Evolutionary conservation across 345 rosid species (phyloP).

Genomic region (Melaleuca alternifolia): DNA sequence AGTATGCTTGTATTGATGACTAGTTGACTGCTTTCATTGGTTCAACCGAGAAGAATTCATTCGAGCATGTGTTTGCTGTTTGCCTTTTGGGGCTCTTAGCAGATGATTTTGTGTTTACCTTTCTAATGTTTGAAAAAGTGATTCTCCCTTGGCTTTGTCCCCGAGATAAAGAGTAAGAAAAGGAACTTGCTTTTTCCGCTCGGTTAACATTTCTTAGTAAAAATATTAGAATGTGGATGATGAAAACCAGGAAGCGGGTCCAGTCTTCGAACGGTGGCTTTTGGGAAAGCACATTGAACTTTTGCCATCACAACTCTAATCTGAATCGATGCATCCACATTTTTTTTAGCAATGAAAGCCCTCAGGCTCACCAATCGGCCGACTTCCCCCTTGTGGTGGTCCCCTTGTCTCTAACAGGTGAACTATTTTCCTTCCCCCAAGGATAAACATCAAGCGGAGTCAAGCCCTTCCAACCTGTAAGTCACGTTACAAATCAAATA

Average conservation of each 20-base stretch:
- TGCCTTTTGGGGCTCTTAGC: neutral
- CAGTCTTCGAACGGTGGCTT: neutral
- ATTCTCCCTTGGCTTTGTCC: neutral
- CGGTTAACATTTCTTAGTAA: neutral
- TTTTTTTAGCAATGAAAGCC: neutral
- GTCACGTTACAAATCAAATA: neutral
- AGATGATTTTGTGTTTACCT: neutral
- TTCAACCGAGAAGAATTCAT: neutral
- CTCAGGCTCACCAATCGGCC: fast-evolving
- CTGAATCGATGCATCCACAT: neutral
- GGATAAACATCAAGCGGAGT: neutral
- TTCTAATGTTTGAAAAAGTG: neutral
- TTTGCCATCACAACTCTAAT: neutral
- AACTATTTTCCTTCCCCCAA: neutral
- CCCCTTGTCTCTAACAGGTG: neutral
- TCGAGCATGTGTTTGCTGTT: neutral
- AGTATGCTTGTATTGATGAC: neutral
- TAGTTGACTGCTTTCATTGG: neutral
- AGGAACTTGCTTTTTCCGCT: neutral
- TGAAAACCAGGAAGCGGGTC: neutral
- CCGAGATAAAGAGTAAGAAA: neutral
- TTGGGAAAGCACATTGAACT: neutral
- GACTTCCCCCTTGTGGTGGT: neutral
- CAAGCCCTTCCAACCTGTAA: slow-evolving; percentile 64
- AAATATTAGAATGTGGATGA: neutral